These are phyloP conservation scores for Carex parvula DNA, from an alignment of 176 grass and related monocot genomes.

Conservation along the genomic window DNA sequence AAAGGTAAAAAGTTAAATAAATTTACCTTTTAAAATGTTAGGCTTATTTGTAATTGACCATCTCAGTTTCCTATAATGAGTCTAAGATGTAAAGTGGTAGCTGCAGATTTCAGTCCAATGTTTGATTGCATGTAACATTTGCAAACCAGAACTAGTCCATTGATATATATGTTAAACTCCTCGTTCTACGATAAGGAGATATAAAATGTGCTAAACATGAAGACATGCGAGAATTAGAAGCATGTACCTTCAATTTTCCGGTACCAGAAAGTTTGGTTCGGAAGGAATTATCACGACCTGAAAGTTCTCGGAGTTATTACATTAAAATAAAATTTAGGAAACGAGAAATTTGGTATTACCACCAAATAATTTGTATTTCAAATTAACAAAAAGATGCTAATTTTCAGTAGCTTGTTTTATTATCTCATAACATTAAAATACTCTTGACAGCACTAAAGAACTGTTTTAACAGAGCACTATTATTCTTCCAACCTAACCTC, in stretches of 20 bases:
- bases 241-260: conserved; percentile 94
- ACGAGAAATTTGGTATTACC: background rate
- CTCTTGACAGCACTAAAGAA: too few species aligned
- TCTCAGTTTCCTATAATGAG: too few species aligned
- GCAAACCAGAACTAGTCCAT: background rate
- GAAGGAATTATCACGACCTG: too few species aligned
- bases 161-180: too few species aligned
- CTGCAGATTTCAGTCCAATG: background rate
- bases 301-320: background rate
- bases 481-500: too few species aligned
- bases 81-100: background rate
- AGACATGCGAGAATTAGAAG: background rate
- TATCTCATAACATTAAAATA: too few species aligned
- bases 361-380: background rate
- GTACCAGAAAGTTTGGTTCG: conserved; percentile 32
- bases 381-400: background rate
- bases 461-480: too few species aligned
- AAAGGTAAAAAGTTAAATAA: too few species aligned
- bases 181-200: too few species aligned
- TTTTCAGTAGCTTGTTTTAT: background rate
- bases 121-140: background rate
- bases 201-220: too few species aligned
- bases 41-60: too few species aligned
- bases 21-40: too few species aligned
- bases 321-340: background rate